phyloP scores from a whole-genome alignment of 2,329 filamentous ascomycete species.

The Chaetomium sp. region DNA sequence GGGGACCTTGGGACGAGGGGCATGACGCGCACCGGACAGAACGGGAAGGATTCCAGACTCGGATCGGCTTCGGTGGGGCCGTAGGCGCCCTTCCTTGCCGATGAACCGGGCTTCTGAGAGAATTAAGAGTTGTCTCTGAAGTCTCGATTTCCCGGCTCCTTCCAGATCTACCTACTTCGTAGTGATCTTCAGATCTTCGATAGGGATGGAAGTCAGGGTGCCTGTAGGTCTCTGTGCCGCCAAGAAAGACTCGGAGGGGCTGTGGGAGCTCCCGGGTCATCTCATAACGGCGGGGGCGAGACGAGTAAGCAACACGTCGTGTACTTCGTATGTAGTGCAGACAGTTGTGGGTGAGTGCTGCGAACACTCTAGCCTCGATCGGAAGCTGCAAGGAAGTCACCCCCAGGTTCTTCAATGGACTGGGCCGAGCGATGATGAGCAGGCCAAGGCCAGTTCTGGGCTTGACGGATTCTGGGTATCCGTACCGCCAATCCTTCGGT shows the following conservation, averaged over 20 bases:
- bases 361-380: not conserved
- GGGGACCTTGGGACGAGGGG: slow-evolving; percentile 5
- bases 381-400: not conserved
- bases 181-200: not conserved
- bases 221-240: not conserved
- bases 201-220: not conserved
- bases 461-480: not conserved
- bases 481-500: not conserved
- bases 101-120: not conserved
- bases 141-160: not conserved
- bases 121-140: not conserved
- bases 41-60: slow-evolving; percentile 18
- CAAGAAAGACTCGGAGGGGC: not conserved
- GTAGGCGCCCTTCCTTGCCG: not conserved
- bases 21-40: slow-evolving; percentile 13
- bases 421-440: not conserved
- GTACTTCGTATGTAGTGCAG: no score
- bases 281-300: not conserved
- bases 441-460: not conserved
- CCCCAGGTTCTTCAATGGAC: not conserved
- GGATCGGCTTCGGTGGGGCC: slow-evolving; percentile 7
- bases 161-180: no score
- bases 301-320: slow-evolving; percentile 5
- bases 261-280: not conserved
- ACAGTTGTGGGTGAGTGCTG: not conserved